phyloP scores from a whole-genome alignment of 2,329 filamentous ascomycete species.

The Aspergillus sp. region DNA sequence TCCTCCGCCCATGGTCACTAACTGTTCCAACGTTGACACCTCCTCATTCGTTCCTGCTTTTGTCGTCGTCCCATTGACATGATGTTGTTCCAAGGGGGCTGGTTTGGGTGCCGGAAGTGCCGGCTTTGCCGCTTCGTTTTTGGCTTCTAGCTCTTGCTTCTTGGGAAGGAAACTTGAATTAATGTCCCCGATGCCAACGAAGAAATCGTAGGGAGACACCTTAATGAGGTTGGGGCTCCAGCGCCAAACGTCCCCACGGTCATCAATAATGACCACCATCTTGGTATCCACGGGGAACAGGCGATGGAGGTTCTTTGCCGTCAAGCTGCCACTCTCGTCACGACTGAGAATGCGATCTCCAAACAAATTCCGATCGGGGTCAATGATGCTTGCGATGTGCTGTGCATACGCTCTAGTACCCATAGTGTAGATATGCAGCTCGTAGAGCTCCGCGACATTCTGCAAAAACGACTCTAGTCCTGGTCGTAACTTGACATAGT shows the following conservation, averaged over 20 bases:
- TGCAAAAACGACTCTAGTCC: constrained; percentile 79
- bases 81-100: constrained; percentile 19
- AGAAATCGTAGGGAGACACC: constrained; percentile 94
- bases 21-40: constrained; percentile 65
- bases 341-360: constrained; percentile 93
- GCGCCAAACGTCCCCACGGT: constrained; percentile 93
- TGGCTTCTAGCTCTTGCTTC: constrained; percentile 56
- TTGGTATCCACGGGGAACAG: constrained; percentile 95
- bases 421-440: constrained; percentile 99
- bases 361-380: constrained; percentile 85
- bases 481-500: constrained; percentile 97
- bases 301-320: constrained; percentile 83
- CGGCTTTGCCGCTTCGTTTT: constrained; percentile 25
- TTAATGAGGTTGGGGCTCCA: constrained; percentile 93
- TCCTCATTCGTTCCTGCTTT: constrained; percentile 32
- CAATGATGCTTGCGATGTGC: constrained; percentile 87
- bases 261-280: constrained; percentile 99
- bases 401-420: constrained; percentile 94
- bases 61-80: constrained; percentile 33
- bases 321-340: constrained; percentile 93
- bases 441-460: constrained; percentile 76
- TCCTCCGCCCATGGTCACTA: constrained; percentile 72
- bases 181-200: constrained; percentile 96
- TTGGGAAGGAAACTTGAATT: constrained; percentile 97
- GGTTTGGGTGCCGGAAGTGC: constrained; percentile 26